Base-by-base conservation (phyloP, 2,329 filamentous ascomycete species). In the Colletotrichum sp. region DNA sequence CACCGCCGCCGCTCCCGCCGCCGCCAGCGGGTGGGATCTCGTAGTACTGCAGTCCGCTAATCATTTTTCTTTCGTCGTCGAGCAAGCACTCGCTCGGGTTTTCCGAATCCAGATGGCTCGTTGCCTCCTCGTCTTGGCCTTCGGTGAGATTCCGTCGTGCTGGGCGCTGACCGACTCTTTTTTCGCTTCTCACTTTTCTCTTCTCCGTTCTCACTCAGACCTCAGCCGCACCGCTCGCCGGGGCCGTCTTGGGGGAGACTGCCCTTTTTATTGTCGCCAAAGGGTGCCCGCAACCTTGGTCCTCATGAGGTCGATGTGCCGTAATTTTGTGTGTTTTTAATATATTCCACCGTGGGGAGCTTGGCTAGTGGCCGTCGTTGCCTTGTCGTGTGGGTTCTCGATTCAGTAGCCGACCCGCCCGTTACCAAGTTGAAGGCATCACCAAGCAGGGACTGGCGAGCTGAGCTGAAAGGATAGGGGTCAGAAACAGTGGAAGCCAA, bases 251-350 rank as follows among this genome's bases (percentile, higher is more conserved):
- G 38, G 66, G 38, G 27, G 54, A 21, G 61, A 33, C 62, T 13
- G 13, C 62, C 34, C 55, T 36, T 66, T 69, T 63, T 66, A 66
- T 73, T 70, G 47, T 65, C n/a, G 16, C 68, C 61, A 59, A 58
- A 47, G 29, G 38, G 38, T 38, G 65, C 24, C 43, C 61, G 71
- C 38, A 71, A 31, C 43, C 13, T 62, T 34, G n/a, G 27, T 43
- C 15, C 58, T 71, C 43, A 73, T 73, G 71, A 73, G 71, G 61
- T 73, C 67, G 71, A 66, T 73, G 61, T 73, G 71, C 68, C 71
- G 71, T 73, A 73, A 70, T 73, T 24, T 51, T 51, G 43, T 21
- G 43, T 47, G 43, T 51, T 51, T 57, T 71, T 73, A 66, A 73
- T 73, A 62, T 73, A 71, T 33, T 43, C 43, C 61, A 57, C 27